phyloP scores from a whole-genome alignment of 768 basidiomycete genomes.

The Mycena kentingensis region DNA sequence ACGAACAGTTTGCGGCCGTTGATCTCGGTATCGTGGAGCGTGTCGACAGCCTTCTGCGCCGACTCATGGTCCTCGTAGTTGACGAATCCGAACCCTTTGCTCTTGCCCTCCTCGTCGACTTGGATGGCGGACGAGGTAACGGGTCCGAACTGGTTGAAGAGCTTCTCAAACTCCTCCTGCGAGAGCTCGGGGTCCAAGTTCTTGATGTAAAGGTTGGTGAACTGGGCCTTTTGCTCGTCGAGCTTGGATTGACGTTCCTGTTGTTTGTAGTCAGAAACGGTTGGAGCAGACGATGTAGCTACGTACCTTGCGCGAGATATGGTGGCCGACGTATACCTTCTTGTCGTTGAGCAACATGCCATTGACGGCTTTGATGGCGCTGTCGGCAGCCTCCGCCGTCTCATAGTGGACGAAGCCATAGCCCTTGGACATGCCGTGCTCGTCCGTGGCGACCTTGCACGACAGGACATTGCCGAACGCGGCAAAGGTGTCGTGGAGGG shows the following conservation, averaged over 20 bases:
- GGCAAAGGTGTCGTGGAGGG: slow-evolving; percentile 98
- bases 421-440: slow-evolving; percentile 92
- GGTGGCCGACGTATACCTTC: slow-evolving; percentile 97
- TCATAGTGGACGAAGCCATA: slow-evolving; percentile 99
- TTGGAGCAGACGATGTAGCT: not conserved
- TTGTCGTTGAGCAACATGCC: slow-evolving; percentile 99
- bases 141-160: slow-evolving; percentile 76
- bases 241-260: slow-evolving; percentile 97
- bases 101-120: slow-evolving; percentile 84
- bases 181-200: slow-evolving; percentile 86
- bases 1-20: slow-evolving; percentile 93
- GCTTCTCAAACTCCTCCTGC: slow-evolving; percentile 81
- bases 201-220: slow-evolving; percentile 99
- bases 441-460: slow-evolving; percentile 98
- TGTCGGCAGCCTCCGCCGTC: slow-evolving; percentile 93
- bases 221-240: slow-evolving; percentile 96
- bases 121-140: slow-evolving; percentile 90
- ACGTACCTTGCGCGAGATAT: slow-evolving; percentile 91
- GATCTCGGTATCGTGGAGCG: slow-evolving; percentile 81
- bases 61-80: slow-evolving; percentile 94
- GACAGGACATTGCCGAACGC: slow-evolving; percentile 98
- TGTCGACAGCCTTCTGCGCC: slow-evolving; percentile 87
- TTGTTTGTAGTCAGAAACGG: not conserved
- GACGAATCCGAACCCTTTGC: slow-evolving; percentile 98
- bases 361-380: slow-evolving; percentile 97